These are phyloP conservation scores for Rhizophora apiculata DNA, from an alignment of 345 rosid species.

Conservation along the genomic window DNA sequence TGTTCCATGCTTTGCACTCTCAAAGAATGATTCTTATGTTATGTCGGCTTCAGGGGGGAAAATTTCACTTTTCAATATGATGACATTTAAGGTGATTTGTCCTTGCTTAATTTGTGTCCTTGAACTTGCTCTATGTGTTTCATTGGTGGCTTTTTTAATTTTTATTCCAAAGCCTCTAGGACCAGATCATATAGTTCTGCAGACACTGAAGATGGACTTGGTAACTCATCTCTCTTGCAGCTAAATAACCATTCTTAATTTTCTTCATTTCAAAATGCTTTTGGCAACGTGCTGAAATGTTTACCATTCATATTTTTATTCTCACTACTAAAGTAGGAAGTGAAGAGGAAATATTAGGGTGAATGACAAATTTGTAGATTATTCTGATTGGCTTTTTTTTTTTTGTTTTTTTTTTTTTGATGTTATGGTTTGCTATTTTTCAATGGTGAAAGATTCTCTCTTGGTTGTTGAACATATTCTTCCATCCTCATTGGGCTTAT, in stretches of 20 bases:
- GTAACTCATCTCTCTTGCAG: no score
- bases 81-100: conserved; percentile 65
- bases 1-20: conserved; percentile 79
- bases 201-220: no score
- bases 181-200: no score
- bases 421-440: neutral
- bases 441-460: neutral
- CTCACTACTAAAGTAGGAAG: no score
- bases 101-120: conserved; percentile 8
- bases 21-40: conserved; percentile 60
- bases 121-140: neutral
- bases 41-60: conserved; percentile 86
- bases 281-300: no score
- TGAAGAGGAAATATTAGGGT: no score
- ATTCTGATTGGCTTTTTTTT: neutral
- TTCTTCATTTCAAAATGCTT: no score
- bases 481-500: neutral
- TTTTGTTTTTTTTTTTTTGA: neutral
- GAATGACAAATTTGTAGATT: no score
- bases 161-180: no score
- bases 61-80: conserved; percentile 63
- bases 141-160: no score
- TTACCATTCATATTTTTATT: no score
- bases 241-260: no score
- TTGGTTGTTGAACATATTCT: neutral